Percentiles rank a stretch among this genome's conserved stretches.
Conservation (phyloP, 176 grass and related monocot genomes). For the Calamus simplicifolius region DNA sequence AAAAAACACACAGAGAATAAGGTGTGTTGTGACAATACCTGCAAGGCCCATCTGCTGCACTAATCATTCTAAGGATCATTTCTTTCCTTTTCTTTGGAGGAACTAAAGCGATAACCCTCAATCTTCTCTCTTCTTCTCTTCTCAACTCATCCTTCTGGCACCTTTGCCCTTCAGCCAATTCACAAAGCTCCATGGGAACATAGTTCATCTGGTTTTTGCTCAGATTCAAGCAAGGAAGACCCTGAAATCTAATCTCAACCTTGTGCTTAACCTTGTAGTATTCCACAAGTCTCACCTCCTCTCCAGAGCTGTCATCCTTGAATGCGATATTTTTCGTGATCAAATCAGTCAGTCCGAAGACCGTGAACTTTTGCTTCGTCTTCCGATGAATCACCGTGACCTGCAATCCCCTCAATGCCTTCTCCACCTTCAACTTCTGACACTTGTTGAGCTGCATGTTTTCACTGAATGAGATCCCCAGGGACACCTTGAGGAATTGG, state of each 20-base stretch:
- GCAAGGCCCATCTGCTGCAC: conserved; percentile 47
- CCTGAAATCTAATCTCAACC: conserved; percentile 27
- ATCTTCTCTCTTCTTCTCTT: neutral
- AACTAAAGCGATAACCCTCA: conserved; percentile 23
- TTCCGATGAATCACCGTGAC: conserved; percentile 39
- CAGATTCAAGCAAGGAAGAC: conserved; percentile 57
- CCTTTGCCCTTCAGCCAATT: conserved; percentile 41
- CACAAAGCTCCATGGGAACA: conserved; percentile 49
- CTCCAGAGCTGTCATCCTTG: conserved; percentile 31
- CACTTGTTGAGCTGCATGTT: conserved; percentile 14
- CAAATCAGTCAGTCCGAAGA: conserved; percentile 36
- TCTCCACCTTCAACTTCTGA: conserved; percentile 3
- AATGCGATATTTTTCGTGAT: conserved; percentile 33
- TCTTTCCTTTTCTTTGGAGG: conserved; percentile 10
- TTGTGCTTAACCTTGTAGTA: conserved; percentile 28
- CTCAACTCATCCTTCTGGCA: conserved; percentile 35
- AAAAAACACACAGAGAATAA: no score
- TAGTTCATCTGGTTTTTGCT: conserved; percentile 43
- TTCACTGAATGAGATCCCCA: conserved; percentile 1
- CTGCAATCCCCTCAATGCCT: conserved; percentile 33
- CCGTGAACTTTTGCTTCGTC: conserved; percentile 36
- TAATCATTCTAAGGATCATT: conserved; percentile 29
- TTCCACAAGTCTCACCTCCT: conserved; percentile 30
- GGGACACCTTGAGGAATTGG: conserved; percentile 7
- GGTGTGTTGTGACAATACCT: conserved; percentile 20